A percentile compares a stretch with the other conserved stretches of the same genome.
phyloP scores from a whole-genome alignment of 148 eudicot genomes.

The Persicaria tinctoria region DNA sequence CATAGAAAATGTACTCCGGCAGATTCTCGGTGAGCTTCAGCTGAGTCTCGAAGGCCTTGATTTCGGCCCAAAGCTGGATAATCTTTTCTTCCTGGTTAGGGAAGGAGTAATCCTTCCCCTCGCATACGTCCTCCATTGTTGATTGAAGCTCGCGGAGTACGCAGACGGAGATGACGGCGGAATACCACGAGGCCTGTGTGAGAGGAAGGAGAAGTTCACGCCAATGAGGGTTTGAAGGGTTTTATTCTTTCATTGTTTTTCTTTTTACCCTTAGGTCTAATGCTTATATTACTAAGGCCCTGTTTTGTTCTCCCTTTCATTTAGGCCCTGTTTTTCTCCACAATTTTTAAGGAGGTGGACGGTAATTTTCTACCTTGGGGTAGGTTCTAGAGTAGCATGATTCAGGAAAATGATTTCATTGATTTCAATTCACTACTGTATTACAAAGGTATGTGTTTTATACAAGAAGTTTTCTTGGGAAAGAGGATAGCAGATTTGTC shows the following conservation, averaged over 20 bases:
- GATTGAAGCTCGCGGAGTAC: not conserved
- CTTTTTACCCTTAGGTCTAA: not conserved
- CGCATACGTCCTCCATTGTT: conserved; percentile 88
- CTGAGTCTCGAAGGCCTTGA: conserved; percentile 78
- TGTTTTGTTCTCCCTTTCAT: too few relatives aligned
- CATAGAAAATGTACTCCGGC: conserved; percentile 88
- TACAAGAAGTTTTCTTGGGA: too few relatives aligned
- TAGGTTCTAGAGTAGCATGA: too few relatives aligned
- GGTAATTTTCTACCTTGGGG: too few relatives aligned
- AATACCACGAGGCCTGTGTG: too few relatives aligned
- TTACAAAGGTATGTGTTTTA: too few relatives aligned
- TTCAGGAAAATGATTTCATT: too few relatives aligned
- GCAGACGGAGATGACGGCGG: not conserved
- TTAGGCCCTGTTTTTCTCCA: too few relatives aligned
- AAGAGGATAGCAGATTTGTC: too few relatives aligned
- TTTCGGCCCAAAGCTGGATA: conserved; percentile 54
- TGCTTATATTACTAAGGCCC: too few relatives aligned
- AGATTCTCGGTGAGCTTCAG: conserved; percentile 37
- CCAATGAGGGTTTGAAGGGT: conserved; percentile 29
- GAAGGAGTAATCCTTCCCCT: conserved; percentile 87
- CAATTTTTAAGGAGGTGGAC: too few relatives aligned
- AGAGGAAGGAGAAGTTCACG: not conserved
- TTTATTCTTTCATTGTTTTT: conserved; percentile 58
- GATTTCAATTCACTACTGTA: too few relatives aligned
- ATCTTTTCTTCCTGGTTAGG: conserved; percentile 65